Evolutionary conservation across 352 stramenopile species (phyloP), one percentile per base, ranked within the genome.

Genomic region (Phytophthora megakarya): DNA sequence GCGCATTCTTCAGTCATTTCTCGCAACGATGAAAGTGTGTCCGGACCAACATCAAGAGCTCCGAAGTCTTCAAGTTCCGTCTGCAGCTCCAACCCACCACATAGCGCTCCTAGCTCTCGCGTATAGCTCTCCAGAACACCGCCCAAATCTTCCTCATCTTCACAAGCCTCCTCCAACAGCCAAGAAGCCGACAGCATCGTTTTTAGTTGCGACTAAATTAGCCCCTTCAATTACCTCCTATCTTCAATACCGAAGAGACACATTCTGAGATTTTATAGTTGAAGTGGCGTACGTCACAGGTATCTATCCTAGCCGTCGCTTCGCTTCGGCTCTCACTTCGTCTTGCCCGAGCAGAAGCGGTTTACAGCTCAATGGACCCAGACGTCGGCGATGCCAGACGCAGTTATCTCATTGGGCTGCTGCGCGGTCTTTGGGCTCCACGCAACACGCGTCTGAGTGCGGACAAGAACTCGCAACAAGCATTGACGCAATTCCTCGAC

Each of bases 401-500:
- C 11, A 68, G 61, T 26, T 95, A 93, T 45, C 65, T 93, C 44
- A 61, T 76, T 8, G 76, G 65, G 52, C 50, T 95, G 37, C 77
- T 95, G 13, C 60, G 76, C 45, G 79, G 80, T 54, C 64, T 95
- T 22, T 95, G 84, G 82, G 72, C 82, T 0, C 77, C 65, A 3
- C 61, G 67, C n/a, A 62, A 72, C 11, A 62, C 80, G 16, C 65
- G 65, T 15, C 18, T 92, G n/a, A 70, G 65, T 18, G 53, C 58
- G 3, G 64, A 67, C 26, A 82, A 88, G 25, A 25, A 45, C 18
- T 80, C 73, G 0, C 65, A 90, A 10, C 68, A 80, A 5, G 86
- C 86, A 9, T 43, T 95, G 32, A 75, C 53, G 9, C 57, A 67
- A 32, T 96, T 96, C 61, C 68, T 96, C 1, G 84, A 96, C 38